Evolutionary conservation across 2,329 filamentous ascomycete species (phyloP), one percentile per base, ranked within the genome.

Genomic region (Arthroderma sp.): DNA sequence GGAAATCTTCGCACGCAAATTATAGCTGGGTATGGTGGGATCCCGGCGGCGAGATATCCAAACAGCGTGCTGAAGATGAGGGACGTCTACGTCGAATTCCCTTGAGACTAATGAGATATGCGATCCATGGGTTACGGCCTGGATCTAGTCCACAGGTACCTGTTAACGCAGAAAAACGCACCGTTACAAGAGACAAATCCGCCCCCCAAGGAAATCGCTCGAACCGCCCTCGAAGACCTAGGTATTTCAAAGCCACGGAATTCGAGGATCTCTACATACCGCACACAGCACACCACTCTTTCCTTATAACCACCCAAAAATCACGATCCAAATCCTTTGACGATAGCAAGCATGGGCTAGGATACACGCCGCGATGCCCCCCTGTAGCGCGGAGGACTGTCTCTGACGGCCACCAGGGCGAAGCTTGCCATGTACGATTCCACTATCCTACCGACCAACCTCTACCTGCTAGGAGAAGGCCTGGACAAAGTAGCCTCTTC

Each of bases 11-110:
- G 2, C 66, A 62, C 57, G 63, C 65, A 8, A 67, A 72, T 55
- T 73, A 72, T 60, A 65, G 60, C 47, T 72, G 71, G 69, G 63
- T 72, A 11, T 74, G 71, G 71, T 73, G 72, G 72, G 68, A 73
- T 62, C 70, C 69, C 9, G 64, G 62, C 1, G 63, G 68, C 21
- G 61, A 64, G 41, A 66, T 63, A 25, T 55, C 60, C 23, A 53
- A 65, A 49, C 61, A 60, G 44, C 65, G 66, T 41, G 58, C 58
- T 1, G 54, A 61, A 33, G 59, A 63, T 21, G 60, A 56, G 54
- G 61, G 47, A 33, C 31, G 35, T 2, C 39, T 65, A 44, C 58
- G 60, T 33, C 66, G 66, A 62, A 13, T 71, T 28, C 67, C 66
- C 3, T 59, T 60, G 9, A 67, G 61, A 41, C 28, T 68, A 19